Evolutionary conservation across 306 rosid genomes (phyloP), one percentile per base, ranked within the genome.

Genomic region (Psophocarpus tetragonolobus): DNA sequence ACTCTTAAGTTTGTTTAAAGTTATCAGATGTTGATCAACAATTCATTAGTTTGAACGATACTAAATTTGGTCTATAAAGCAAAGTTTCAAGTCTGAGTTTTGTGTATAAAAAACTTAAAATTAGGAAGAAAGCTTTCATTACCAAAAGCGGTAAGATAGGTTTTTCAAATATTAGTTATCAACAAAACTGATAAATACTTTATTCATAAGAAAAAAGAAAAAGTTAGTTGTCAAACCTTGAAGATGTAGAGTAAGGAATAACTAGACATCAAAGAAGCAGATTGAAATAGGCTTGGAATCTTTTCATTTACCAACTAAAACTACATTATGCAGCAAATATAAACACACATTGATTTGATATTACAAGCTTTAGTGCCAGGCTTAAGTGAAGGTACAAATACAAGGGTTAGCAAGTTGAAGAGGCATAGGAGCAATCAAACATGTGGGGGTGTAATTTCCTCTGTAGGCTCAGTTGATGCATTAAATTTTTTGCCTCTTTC

Each of bases 401-500:
- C 23, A 74, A 60, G 45, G 7, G 5, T 27, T 60, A 42, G 61
- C 20, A 7, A 3, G n/a, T 23, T 79, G 24, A 71, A 24, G 72
- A 78, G 41, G 41, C 20, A 57, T 4, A 20, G 66, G 61, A 41
- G 29, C 9, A 44, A 35, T 73, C 74, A 87, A 76, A 71, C 64
- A 82, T 76, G 48, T 61, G 78, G 41, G 12, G 87, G 71, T 21
- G 82, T 53, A 62, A 58, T 9, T 45, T 83, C 81, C 4, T 84
- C 90, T 8, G 88, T 30, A 20, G 93, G 88, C 70, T 85, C 71
- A 15, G 91, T 88, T 29, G 79, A 38, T 18, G 60, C 14, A 7
- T 65, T 77, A 0, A 13, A 17, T 84, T 68, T 83, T 66, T 76
- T 30, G 32, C 91, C 97, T 70, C 97, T 80, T 75, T 95, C 97